These are phyloP conservation scores for Gossypium trilobum DNA, from an alignment of 441 rosid genomes.

Conservation along the genomic window DNA sequence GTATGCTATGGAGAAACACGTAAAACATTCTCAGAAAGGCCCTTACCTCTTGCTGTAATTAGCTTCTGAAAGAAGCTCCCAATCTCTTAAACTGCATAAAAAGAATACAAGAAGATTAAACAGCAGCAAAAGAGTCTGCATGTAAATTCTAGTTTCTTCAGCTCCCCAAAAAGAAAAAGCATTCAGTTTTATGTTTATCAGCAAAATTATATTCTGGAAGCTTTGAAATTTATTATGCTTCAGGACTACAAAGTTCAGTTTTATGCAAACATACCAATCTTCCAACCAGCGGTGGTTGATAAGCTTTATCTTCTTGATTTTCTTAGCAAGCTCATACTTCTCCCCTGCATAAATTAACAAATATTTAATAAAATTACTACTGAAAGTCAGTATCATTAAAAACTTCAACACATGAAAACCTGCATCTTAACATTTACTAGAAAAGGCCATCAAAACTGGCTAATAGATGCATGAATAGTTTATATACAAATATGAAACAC, in stretches of 20 bases:
- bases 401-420: not conserved
- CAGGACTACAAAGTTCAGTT: not conserved
- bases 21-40: not conserved
- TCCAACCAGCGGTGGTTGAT: conserved; percentile 89
- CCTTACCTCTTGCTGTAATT: conserved; percentile 68
- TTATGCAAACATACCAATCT: conserved; percentile 48
- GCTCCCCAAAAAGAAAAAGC: not conserved
- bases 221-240: not conserved
- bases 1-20: not conserved
- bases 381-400: not conserved
- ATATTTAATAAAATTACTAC: not conserved
- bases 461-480: not conserved
- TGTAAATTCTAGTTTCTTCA: not conserved
- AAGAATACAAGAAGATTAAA: not conserved
- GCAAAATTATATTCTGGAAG: not conserved
- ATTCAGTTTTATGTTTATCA: not conserved
- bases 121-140: not conserved
- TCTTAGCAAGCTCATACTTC: conserved; percentile 83
- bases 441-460: not conserved
- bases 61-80: conserved; percentile 76
- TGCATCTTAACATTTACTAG: not conserved
- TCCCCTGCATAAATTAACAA: conserved; percentile 47
- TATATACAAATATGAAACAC: not conserved
- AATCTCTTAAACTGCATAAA: conserved; percentile 60
- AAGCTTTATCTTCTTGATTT: conserved; percentile 63